Conservation (phyloP, 306 rosid species). For the Lupinus albus region DNA sequence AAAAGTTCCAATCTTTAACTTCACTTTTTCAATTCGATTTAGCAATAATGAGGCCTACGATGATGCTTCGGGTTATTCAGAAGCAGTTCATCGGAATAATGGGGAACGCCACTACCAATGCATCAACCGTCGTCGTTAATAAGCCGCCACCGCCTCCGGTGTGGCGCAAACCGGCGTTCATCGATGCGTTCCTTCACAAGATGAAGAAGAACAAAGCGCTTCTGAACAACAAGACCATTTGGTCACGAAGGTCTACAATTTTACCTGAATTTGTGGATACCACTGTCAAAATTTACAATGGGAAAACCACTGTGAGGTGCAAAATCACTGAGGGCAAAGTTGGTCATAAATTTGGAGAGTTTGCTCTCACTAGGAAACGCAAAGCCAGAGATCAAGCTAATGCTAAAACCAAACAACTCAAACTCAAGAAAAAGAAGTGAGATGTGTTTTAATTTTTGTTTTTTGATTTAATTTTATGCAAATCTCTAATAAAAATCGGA, state of each 20-base stretch:
- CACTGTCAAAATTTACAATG: slow-evolving; percentile 47
- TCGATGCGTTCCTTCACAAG: slow-evolving; percentile 46
- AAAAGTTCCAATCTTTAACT: too few species aligned
- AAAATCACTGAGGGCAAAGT: slow-evolving; percentile 50
- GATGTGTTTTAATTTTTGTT: background rate
- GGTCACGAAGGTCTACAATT: slow-evolving; percentile 40
- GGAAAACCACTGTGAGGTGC: slow-evolving; percentile 46
- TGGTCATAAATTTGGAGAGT: slow-evolving; percentile 51
- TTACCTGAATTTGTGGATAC: slow-evolving; percentile 46
- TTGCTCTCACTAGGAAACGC: slow-evolving; percentile 52
- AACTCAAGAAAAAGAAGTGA: slow-evolving; percentile 51
- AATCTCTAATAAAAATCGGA: background rate
- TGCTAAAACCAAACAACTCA: slow-evolving; percentile 38
- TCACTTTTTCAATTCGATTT: too few species aligned
- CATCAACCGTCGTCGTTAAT: slow-evolving; percentile 20
- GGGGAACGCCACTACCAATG: background rate
- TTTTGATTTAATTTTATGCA: background rate
- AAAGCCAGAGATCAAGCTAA: slow-evolving; percentile 41
- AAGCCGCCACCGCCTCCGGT: slow-evolving; percentile 17
- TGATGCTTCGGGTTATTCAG: slow-evolving; percentile 36
- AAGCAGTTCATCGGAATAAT: slow-evolving; percentile 41
- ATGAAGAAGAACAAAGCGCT: slow-evolving; percentile 44
- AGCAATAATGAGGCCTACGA: slow-evolving; percentile 40
- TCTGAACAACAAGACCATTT: slow-evolving; percentile 43
- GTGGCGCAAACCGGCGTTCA: slow-evolving; percentile 37